Conservation (phyloP, 169 alveolate genomes). For the Plasmodium ovale region DNA sequence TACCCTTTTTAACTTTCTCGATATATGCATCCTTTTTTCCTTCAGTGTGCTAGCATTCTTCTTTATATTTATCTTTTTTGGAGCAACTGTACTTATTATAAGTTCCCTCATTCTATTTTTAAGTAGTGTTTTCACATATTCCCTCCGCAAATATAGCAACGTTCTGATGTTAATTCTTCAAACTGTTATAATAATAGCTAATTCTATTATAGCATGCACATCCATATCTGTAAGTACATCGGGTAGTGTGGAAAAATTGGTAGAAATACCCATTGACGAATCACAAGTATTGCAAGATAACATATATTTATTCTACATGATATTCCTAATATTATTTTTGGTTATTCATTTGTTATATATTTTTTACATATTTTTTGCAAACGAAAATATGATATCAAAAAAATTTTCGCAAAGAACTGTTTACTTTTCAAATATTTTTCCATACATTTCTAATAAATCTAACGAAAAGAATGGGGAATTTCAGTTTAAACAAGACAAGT, state of each 20-base stretch:
- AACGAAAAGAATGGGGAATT: not conserved
- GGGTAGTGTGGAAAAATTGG: not conserved
- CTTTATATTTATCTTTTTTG: slow-evolving; percentile 43
- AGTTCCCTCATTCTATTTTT: slow-evolving; percentile 17
- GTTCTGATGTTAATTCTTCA: slow-evolving; percentile 39
- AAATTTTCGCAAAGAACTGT: slow-evolving; percentile 49
- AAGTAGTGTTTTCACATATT: slow-evolving; percentile 45
- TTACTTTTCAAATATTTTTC: slow-evolving; percentile 51
- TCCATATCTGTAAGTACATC: slow-evolving; percentile 5
- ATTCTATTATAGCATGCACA: slow-evolving; percentile 25
- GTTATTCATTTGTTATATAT: slow-evolving; percentile 43
- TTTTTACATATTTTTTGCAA: slow-evolving; percentile 36
- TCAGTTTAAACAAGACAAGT: slow-evolving; percentile 42
- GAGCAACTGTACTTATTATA: slow-evolving; percentile 19
- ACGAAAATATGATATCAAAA: slow-evolving; percentile 15
- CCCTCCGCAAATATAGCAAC: slow-evolving; percentile 30
- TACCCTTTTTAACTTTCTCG: slow-evolving; percentile 45
- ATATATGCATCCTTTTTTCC: slow-evolving; percentile 32
- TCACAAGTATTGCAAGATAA: slow-evolving; percentile 6
- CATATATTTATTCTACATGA: slow-evolving; percentile 55
- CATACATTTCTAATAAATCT: not conserved
- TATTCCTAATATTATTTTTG: slow-evolving; percentile 38
- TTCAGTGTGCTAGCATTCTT: slow-evolving; percentile 53
- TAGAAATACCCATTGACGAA: not conserved
- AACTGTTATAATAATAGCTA: slow-evolving; percentile 6